These are phyloP conservation scores for Trichoderma sp. DNA, from an alignment of 2,329 filamentous ascomycete genomes.

Conservation along the genomic window DNA sequence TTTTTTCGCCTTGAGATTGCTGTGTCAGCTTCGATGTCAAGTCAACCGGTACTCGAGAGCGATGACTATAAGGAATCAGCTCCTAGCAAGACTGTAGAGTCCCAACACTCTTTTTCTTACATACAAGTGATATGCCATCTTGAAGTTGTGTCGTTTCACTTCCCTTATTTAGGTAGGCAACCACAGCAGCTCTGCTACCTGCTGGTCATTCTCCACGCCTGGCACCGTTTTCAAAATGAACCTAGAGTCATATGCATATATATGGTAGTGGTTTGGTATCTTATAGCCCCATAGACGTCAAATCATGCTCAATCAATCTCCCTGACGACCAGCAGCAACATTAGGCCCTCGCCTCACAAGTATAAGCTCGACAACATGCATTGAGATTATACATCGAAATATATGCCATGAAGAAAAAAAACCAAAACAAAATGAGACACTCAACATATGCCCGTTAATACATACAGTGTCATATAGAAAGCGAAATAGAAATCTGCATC, in stretches of 20 bases:
- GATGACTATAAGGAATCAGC: neutral
- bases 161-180: neutral
- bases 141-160: neutral
- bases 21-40: neutral
- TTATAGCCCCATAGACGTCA: neutral
- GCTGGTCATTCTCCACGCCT: neutral
- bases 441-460: neutral
- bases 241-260: neutral
- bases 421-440: neutral
- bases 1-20: neutral
- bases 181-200: neutral
- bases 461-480: neutral
- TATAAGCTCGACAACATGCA: neutral
- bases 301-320: neutral
- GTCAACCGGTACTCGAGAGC: neutral
- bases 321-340: neutral
- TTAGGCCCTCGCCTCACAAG: neutral
- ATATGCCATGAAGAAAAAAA: constrained; percentile 6
- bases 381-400: constrained; percentile 7
- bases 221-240: neutral
- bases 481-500: constrained; percentile 5
- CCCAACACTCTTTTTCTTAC: neutral
- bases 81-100: neutral
- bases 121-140: neutral
- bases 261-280: neutral